Evolutionary conservation across 805 yeast species (phyloP), one percentile per base, ranked within the genome.

Genomic region (Maudiozyma bulderi): DNA sequence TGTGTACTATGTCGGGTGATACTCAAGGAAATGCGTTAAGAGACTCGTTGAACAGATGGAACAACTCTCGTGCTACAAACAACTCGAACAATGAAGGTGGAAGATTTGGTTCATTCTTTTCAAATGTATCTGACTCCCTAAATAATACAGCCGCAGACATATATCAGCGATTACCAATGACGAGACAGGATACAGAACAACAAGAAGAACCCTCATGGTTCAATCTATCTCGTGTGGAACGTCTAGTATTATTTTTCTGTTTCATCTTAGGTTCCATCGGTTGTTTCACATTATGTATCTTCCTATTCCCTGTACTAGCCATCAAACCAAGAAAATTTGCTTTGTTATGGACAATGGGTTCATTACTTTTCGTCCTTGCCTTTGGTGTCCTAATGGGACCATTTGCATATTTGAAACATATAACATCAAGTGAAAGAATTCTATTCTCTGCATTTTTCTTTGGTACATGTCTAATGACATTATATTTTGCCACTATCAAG

Each of bases 311-410:
- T 0, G 89, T 91, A 13, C 71, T 93, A 54, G 90, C 95, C 1
- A 69, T 89, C 46, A 83, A 86, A 57, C 99, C 98, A 13, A 74
- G 95, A 45, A 93, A 93, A 65, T 91, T 93, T 63, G 97, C 95
- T 10, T 70, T 82, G 56, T 62, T 84, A 34, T 93, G 99, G 98
- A 81, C 96, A 1, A 71, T 91, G 68, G 99, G 98, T 0, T 85
- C 95, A 1, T 61, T 93, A 11, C 68, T 93, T 43, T 91, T 93
- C 67, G 86, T 93, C 15, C 62, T 86, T 6, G 86, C 96, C 35
- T 93, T 93, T 68, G 97, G 96, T 1, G 79, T 88, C 15, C 69
- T 91, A 26, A 96, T 89, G 70, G 99, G 99, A 0, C 97, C 97
- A 0, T 73, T 80, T n/a, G 81, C 82, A 35, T 93, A 88, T 63